Conservation (phyloP, 306 rosid species). For the Cicer yamashitae region DNA sequence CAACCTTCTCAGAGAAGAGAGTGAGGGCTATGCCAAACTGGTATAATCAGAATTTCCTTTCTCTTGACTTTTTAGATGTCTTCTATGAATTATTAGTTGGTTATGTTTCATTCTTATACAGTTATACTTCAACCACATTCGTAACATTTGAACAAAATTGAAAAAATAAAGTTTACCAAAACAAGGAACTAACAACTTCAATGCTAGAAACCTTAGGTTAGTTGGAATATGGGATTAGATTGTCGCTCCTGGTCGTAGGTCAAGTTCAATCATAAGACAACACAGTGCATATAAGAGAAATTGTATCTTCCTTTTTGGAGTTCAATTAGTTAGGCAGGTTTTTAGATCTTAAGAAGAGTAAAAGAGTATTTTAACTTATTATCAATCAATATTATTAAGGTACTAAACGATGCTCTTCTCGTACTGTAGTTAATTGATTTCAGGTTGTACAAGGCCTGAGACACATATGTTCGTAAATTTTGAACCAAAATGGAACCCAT, state of each 20-base stretch:
- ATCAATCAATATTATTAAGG: neutral
- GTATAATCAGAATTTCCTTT: slow-evolving; percentile 52
- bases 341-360: slow-evolving; percentile 25
- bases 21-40: slow-evolving; percentile 99
- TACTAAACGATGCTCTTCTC: neutral
- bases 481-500: neutral
- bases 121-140: slow-evolving; percentile 9
- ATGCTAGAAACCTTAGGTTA: neutral
- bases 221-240: neutral
- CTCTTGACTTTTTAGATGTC: slow-evolving; percentile 16
- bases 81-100: slow-evolving; percentile 20
- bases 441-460: neutral
- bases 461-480: neutral
- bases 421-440: neutral
- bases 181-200: neutral
- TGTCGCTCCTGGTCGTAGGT: no score
- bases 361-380: slow-evolving; percentile 1
- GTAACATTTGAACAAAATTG: neutral
- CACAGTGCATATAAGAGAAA: neutral
- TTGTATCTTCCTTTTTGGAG: slow-evolving; percentile 5
- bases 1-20: slow-evolving; percentile 98
- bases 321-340: neutral
- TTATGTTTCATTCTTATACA: slow-evolving; percentile 1
- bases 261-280: no score
- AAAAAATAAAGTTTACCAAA: neutral